Evolutionary conservation across 495 filamentous ascomycete genomes (phyloP), one percentile per base, ranked within the genome.

Genomic region (Daldinia decipiens): DNA sequence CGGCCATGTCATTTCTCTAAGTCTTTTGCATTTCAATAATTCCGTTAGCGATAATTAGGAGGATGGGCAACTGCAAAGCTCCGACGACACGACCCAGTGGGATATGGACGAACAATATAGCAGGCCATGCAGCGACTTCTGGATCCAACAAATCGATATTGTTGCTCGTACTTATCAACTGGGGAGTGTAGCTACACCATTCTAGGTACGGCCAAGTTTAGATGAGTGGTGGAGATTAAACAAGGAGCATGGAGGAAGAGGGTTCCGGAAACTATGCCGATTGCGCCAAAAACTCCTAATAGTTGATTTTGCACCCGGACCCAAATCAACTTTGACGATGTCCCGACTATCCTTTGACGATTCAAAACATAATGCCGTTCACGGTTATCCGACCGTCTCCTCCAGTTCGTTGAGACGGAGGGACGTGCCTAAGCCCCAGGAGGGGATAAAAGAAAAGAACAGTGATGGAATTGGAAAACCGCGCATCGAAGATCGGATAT

Each of bases 321-420:
- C n/a, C 52, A 69, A 32, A 69, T 52, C 34, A 36, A 43, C 50
- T 60, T 29, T 71, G 29, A 71, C 62, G 68, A 71, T 53, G 58
- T 66, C 62, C 62, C 68, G 68, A 71, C 43, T 66, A 43, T 45
- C 58, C 47, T 62, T 62, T 62, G 50, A 71, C 62, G 62, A 65
- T 43, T 31, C 62, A 60, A 55, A 34, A 53, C 39, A 53, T 66
- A 45, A 71, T 67, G 59, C 43, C 38, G 56, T 57, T 65, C 24
- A 45, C 38, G 68, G 36, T 47, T 51, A 50, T 29, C 24, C 36
- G 24, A 57, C 29, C 56, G 21, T 50, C 38, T 13, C 24, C 21
- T 55, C 36, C 29, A 59, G 36, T 43, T 58, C 13, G 43, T 8
- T 53, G 15, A 21, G 45, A 38, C 19, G 39, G 58, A 27, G 19